These are phyloP conservation scores for Calendula officinalis DNA, from an alignment of 129 eudicot genomes.

Conservation along the genomic window DNA sequence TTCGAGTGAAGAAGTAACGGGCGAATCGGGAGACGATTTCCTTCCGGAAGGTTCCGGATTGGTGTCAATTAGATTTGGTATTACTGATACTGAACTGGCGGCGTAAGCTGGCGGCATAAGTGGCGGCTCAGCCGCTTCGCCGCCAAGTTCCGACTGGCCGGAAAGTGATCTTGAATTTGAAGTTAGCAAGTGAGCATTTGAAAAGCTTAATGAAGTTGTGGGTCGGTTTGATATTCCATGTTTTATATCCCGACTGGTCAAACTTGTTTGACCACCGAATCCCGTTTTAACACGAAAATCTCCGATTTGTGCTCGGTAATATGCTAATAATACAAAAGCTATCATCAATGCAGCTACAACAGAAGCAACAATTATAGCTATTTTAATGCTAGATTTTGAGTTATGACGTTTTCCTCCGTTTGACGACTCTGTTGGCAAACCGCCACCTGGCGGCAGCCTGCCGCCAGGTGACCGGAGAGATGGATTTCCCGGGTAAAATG, in stretches of 20 bases:
- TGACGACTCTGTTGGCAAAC: constrained; percentile 24
- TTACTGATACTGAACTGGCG: constrained; percentile 38
- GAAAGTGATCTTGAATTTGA: constrained; percentile 78
- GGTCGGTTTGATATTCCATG: constrained; percentile 59
- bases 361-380: constrained; percentile 79
- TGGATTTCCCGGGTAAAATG: constrained; percentile 79
- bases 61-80: constrained; percentile 47
- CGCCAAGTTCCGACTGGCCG: constrained; percentile 57
- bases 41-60: constrained; percentile 66
- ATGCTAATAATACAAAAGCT: constrained; percentile 67
- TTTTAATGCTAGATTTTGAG: constrained; percentile 55
- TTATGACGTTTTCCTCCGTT: constrained; percentile 26
- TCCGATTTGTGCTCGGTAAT: constrained; percentile 61
- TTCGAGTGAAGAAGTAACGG: constrained; percentile 60
- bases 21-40: constrained; percentile 79
- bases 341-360: constrained; percentile 83
- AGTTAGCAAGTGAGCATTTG: constrained; percentile 78
- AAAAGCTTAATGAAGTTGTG: constrained; percentile 70
- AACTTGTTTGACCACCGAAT: constrained; percentile 43
- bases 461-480: constrained; percentile 35
- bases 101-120: constrained; percentile 41
- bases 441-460: constrained; percentile 10
- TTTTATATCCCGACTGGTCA: constrained; percentile 56
- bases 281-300: constrained; percentile 58
- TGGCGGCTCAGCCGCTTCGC: constrained; percentile 45